These are phyloP conservation scores for Trichoderma koningiopsis DNA, from an alignment of 2,329 filamentous ascomycete species.

Conservation along the genomic window DNA sequence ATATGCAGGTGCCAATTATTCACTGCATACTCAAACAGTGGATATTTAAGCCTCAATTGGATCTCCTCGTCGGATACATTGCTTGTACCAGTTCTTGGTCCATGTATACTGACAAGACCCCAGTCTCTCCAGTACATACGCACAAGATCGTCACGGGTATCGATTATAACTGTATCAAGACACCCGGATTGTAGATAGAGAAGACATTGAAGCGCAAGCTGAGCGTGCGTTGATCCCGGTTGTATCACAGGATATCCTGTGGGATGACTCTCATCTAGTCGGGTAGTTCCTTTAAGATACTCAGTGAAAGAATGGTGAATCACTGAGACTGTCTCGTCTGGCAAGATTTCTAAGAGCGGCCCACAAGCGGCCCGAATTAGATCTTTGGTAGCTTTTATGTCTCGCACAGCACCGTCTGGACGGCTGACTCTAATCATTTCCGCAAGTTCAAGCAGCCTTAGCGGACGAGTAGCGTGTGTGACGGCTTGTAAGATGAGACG, in stretches of 20 bases:
- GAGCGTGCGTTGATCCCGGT: conserved; percentile 29
- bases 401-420: neutral
- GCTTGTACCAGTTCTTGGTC: neutral
- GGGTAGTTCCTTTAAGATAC: conserved; percentile 39
- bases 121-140: neutral
- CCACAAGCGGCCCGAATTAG: conserved; percentile 45
- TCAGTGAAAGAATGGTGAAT: conserved; percentile 55
- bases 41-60: conserved; percentile 28
- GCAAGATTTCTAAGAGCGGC: conserved; percentile 47
- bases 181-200: conserved; percentile 30
- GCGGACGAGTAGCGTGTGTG: conserved; percentile 45
- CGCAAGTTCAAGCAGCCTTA: conserved; percentile 48
- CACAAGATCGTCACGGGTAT: neutral
- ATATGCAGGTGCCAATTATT: conserved; percentile 38
- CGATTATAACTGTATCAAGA: conserved; percentile 1
- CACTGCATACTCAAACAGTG: conserved; percentile 37
- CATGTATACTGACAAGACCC: neutral
- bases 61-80: conserved; percentile 1
- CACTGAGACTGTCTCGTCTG: conserved; percentile 48
- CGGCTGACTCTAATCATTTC: conserved; percentile 32
- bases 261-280: neutral
- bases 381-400: conserved; percentile 39
- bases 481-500: conserved; percentile 44
- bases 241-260: conserved; percentile 30
- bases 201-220: conserved; percentile 30